phyloP scores from a whole-genome alignment of 441 rosid species.

The Populus hybrid region DNA sequence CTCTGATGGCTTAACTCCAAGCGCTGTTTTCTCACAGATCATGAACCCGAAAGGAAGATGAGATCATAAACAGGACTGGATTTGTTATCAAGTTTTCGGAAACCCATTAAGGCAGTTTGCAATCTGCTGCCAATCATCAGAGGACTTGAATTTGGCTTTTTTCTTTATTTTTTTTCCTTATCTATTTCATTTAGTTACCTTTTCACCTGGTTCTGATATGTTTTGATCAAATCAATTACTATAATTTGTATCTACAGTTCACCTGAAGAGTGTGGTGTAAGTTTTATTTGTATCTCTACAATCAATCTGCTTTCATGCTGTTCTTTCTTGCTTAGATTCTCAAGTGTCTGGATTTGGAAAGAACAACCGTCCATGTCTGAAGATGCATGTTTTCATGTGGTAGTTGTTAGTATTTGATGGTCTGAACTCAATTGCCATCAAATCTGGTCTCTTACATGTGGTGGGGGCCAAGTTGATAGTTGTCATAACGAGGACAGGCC shows the following conservation, averaged over 20 bases:
- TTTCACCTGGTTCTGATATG: neutral
- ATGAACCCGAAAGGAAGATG: conserved; percentile 98
- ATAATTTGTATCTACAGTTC: conserved; percentile 26
- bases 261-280: conserved; percentile 24
- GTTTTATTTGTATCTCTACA: neutral
- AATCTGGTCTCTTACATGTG: neutral
- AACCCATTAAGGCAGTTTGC: conserved; percentile 20
- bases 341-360: no score
- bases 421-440: neutral
- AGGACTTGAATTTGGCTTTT: conserved; percentile 11
- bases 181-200: conserved; percentile 19
- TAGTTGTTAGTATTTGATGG: neutral
- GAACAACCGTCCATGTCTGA: no score
- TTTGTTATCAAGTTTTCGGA: neutral
- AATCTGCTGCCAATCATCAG: neutral
- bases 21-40: conserved; percentile 95
- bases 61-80: conserved; percentile 9
- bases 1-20: conserved; percentile 90
- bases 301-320: neutral
- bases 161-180: neutral
- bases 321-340: neutral
- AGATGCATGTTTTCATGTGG: neutral
- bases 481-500: no score
- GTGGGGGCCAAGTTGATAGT: conserved; percentile 6
- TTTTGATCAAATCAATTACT: conserved; percentile 14